These are phyloP conservation scores for Diaporthe aspalathi DNA, from an alignment of 2,329 filamentous ascomycete species.

Conservation along the genomic window DNA sequence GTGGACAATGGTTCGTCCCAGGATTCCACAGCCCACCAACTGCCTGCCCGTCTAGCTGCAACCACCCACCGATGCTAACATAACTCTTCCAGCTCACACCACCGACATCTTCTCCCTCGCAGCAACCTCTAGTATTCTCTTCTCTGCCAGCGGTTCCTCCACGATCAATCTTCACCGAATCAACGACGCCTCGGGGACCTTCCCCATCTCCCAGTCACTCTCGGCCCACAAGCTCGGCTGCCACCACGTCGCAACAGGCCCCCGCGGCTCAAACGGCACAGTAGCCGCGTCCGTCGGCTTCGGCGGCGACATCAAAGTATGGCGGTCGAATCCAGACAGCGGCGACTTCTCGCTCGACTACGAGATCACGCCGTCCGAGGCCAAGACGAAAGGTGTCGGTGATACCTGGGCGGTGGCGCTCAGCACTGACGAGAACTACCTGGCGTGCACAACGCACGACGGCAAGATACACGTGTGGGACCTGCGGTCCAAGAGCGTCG, in stretches of 20 bases:
- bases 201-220: constrained; percentile 83
- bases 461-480: constrained; percentile 94
- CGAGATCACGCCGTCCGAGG: constrained; percentile 54
- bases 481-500: constrained; percentile 62
- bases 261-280: constrained; percentile 68
- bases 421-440: constrained; percentile 83
- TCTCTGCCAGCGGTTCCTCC: constrained; percentile 88
- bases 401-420: constrained; percentile 91
- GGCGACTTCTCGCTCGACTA: constrained; percentile 64
- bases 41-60: constrained; percentile 38
- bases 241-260: constrained; percentile 82
- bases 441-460: constrained; percentile 89
- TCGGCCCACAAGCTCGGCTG: constrained; percentile 88
- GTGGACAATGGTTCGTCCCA: constrained; percentile 79
- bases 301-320: constrained; percentile 87
- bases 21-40: constrained; percentile 46
- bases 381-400: constrained; percentile 52
- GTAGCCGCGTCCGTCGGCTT: constrained; percentile 88
- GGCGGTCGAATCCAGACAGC: constrained; percentile 73
- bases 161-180: constrained; percentile 85
- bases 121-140: constrained; percentile 76
- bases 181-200: constrained; percentile 67
- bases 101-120: constrained; percentile 88
- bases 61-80: constrained; percentile 29
- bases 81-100: constrained; percentile 72